phyloP scores from a whole-genome alignment of 2,329 filamentous ascomycete genomes.

The Phoma sp. region DNA sequence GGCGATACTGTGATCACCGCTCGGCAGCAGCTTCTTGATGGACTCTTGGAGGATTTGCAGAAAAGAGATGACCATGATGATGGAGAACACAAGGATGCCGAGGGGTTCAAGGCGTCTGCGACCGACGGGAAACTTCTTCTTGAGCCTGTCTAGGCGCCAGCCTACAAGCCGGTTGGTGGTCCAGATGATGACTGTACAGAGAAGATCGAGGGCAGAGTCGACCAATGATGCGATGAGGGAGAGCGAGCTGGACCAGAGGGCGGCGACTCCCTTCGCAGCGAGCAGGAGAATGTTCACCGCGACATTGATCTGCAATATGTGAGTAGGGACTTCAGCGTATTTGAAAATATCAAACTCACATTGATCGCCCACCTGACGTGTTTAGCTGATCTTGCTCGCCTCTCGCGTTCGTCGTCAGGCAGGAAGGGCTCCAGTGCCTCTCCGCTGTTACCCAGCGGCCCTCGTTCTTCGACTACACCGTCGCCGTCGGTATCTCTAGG shows the following conservation, averaged over 20 bases:
- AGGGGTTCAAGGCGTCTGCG: constrained; percentile 63
- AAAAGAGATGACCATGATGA: constrained; percentile 70
- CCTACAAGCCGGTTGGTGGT: constrained; percentile 65
- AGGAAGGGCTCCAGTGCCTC: constrained; percentile 64
- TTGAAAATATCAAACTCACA: constrained; percentile 33
- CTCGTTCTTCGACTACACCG: constrained; percentile 61
- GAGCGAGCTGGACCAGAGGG: constrained; percentile 64
- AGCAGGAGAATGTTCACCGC: constrained; percentile 66
- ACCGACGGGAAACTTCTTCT: constrained; percentile 64
- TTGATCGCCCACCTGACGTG: constrained; percentile 66
- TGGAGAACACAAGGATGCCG: constrained; percentile 68
- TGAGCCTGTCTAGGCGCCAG: constrained; percentile 61
- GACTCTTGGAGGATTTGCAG: constrained; percentile 68
- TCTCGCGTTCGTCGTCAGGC: constrained; percentile 62
- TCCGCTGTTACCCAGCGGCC: constrained; percentile 57
- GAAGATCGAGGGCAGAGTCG: constrained; percentile 67
- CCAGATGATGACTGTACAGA: constrained; percentile 69
- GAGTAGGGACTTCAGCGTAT: background rate
- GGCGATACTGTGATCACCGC: constrained; percentile 57
- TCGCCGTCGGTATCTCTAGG: constrained; percentile 64
- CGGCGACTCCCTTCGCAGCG: constrained; percentile 63
- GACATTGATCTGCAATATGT: constrained; percentile 59
- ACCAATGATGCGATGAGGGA: constrained; percentile 68
- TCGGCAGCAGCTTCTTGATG: constrained; percentile 63
- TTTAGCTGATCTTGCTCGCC: constrained; percentile 55